These are phyloP conservation scores for Datisca glomerata DNA, from an alignment of 306 rosid genomes.

Conservation along the genomic window DNA sequence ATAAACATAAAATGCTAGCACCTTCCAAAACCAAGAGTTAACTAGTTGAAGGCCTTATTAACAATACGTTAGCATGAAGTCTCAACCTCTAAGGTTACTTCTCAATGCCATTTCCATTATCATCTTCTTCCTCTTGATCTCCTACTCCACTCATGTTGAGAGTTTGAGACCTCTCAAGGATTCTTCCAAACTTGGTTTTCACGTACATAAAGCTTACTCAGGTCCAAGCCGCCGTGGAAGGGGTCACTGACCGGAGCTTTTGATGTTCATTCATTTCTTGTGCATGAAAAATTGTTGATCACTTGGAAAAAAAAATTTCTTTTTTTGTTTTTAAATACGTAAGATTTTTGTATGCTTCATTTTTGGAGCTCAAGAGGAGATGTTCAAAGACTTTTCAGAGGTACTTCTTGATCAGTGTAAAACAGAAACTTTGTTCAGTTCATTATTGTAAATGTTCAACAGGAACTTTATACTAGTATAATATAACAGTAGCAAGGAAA, in stretches of 20 bases:
- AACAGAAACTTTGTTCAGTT: too few species aligned
- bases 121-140: conserved; percentile 35
- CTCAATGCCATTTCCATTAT: conserved; percentile 20
- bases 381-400: too few species aligned
- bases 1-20: too few species aligned
- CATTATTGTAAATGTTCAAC: too few species aligned
- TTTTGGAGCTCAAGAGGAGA: too few species aligned
- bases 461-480: too few species aligned
- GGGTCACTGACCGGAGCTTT: conserved; percentile 28
- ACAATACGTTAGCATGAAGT: conserved; percentile 14
- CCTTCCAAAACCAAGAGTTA: background rate
- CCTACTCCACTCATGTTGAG: conserved; percentile 27
- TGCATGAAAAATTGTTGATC: background rate
- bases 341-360: too few species aligned
- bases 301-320: background rate
- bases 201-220: conserved; percentile 20
- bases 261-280: background rate
- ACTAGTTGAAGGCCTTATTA: too few species aligned
- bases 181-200: conserved; percentile 4
- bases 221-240: conserved; percentile 33
- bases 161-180: conserved; percentile 24
- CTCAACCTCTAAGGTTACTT: conserved; percentile 13
- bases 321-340: background rate
- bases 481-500: too few species aligned
- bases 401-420: too few species aligned